Evolutionary conservation across 129 eudicot species (phyloP), one percentile per base, ranked within the genome.

Genomic region (Silybum marianum): DNA sequence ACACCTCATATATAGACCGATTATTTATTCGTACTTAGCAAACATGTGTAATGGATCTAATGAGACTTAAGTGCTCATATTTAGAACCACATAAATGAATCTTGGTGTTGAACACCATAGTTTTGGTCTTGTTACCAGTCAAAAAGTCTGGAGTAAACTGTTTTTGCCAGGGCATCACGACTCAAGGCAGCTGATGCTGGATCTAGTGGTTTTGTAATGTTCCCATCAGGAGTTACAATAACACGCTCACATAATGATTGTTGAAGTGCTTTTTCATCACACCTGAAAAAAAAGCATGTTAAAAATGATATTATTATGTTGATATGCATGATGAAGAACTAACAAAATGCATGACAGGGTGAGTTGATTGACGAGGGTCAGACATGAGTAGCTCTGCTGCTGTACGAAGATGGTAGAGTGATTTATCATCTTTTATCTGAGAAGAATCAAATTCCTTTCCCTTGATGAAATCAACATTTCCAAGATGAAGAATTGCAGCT

Each of bases 211-310:
- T 88, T 95, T 40, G 97, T 95, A 38, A 95, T 93, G 89, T 90
- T 93, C 77, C 97, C 99, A 72, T 95, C 99, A 9, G 99, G 99
- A 76, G 99, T 95, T 77, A 95, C 98, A 78, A 95, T 95, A 73
- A 93, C 98, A 79, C 99, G 98, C 84, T 91, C 87, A 84, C 97
- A 93, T 74, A 95, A 89, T 21, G 99, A 90, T 81, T 95, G 92
- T 82, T 93, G 92, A 54, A 95, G 89, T 79, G 91, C 84, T 86
- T 93, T 89, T 30, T 72, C 89, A 75, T 90, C 85, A 86, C 99
- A 95, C 98, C 99, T 95, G 68, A 44, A 34, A 83, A 13, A 13
- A 40, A 80, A 69, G 39, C 76, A 75, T 16, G 78, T 70, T 77
- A 16, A 72, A n/a, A n/a, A 13, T 40, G 74, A 78, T 30, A 74